Conservation (phyloP, 208 protist genomes). For the Borovskyia barvae region DNA sequence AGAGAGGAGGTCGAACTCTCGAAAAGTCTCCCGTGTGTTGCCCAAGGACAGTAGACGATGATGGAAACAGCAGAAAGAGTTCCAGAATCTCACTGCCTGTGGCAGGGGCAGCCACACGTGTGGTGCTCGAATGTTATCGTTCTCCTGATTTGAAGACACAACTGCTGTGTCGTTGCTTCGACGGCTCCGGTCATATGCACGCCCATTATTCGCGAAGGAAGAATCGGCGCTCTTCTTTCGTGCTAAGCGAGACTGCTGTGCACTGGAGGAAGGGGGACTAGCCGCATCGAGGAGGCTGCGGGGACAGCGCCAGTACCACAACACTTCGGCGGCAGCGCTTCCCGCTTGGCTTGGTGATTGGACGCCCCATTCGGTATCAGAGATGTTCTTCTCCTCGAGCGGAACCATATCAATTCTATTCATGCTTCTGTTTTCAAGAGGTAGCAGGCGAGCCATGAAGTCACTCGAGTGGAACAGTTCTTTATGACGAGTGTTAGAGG, state of each 20-base stretch:
- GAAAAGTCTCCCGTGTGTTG: constrained; percentile 27
- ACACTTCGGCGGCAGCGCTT: background rate
- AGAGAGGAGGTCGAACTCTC: constrained; percentile 40
- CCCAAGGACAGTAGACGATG: constrained; percentile 35
- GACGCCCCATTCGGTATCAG: no score
- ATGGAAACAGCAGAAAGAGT: constrained; percentile 9
- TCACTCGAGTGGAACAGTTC: constrained; percentile 11
- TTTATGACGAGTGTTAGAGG: no score
- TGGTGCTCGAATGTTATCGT: background rate
- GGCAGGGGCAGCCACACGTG: constrained; percentile 17
- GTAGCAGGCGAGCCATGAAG: constrained; percentile 22
- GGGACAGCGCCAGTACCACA: constrained; percentile 27
- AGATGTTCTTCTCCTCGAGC: no score
- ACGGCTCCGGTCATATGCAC: no score
- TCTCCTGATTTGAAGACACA: no score
- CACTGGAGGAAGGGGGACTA: no score
- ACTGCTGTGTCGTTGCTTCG: background rate
- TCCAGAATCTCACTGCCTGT: constrained; percentile 18
- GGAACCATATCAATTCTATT: no score
- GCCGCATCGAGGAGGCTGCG: background rate
- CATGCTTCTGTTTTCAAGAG: no score
- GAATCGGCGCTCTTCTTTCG: no score
- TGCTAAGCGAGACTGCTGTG: no score
- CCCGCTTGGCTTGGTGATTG: no score
- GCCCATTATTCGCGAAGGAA: no score